phyloP scores from a whole-genome alignment of 306 rosid genomes.

The Medicago lupulina region DNA sequence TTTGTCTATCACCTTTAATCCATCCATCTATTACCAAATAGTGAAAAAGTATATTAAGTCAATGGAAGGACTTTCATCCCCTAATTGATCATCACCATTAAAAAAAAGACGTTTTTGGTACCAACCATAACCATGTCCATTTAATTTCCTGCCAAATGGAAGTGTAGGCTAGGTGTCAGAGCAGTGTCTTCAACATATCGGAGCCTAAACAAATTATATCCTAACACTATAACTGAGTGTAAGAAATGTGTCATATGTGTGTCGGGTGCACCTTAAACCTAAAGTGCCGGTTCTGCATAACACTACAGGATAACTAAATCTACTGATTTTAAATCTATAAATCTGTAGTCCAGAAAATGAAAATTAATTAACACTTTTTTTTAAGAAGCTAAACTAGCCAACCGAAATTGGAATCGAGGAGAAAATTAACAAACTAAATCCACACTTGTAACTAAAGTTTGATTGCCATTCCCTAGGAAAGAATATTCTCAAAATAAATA shows the following conservation, averaged over 20 bases:
- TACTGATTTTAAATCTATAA: neutral
- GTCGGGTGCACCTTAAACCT: neutral
- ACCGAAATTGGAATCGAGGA: too few species aligned
- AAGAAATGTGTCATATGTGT: neutral
- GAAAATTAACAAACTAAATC: neutral
- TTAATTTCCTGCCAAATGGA: neutral
- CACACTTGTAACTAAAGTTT: neutral
- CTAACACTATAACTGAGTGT: neutral
- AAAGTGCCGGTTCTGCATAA: neutral
- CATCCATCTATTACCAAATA: neutral
- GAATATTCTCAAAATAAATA: neutral
- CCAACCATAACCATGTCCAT: neutral
- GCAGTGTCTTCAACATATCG: neutral
- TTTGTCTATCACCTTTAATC: neutral
- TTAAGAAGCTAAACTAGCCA: too few species aligned
- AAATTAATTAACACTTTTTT: too few species aligned
- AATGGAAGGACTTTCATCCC: neutral
- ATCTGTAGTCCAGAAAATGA: neutral
- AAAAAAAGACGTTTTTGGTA: neutral
- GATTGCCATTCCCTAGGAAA: neutral
- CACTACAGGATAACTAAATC: slow-evolving; percentile 12
- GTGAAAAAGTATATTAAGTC: neutral
- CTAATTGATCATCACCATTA: neutral
- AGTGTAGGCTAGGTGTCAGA: neutral
- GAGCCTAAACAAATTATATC: neutral